Percentiles rank a stretch among this genome's conserved stretches.
Evolutionary conservation across 805 yeast species (phyloP).

Genomic region (Zygosaccharomyces gambellarensis): DNA sequence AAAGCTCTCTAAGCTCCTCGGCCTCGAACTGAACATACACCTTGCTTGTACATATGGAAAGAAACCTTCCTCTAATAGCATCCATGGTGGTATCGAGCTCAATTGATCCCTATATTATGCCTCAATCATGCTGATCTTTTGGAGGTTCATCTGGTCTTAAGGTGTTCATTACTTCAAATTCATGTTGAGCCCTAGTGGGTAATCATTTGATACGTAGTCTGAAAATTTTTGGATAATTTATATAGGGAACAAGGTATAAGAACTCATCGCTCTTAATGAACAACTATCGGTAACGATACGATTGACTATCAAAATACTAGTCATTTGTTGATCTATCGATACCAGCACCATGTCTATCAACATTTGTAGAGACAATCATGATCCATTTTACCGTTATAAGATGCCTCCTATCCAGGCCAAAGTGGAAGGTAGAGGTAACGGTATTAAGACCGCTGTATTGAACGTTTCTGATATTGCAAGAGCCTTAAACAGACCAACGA

Average conservation of each 20-base stretch:
- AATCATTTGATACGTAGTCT: background rate
- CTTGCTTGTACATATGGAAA: slow-evolving; percentile 47
- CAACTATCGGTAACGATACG: background rate
- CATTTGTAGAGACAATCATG: slow-evolving; percentile 94
- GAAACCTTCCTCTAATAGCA: slow-evolving; percentile 41
- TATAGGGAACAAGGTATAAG: background rate
- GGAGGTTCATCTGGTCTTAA: background rate
- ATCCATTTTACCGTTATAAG: slow-evolving; percentile 98
- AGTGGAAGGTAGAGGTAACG: slow-evolving; percentile 98
- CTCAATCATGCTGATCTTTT: background rate
- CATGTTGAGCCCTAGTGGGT: background rate
- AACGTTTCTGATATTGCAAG: slow-evolving; percentile 91
- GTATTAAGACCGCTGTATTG: slow-evolving; percentile 92
- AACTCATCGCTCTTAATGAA: background rate
- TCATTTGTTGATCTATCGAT: background rate
- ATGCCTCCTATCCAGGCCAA: slow-evolving; percentile 98
- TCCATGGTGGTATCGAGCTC: slow-evolving; percentile 7
- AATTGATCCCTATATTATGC: background rate
- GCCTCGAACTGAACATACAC: slow-evolving; percentile 49
- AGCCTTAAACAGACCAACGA: slow-evolving; percentile 88
- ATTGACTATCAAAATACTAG: background rate
- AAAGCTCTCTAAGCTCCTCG: slow-evolving; percentile 35
- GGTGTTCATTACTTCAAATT: background rate
- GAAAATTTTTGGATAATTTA: slow-evolving; percentile 4
- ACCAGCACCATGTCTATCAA: slow-evolving; percentile 68